phyloP scores from a whole-genome alignment of 2,329 filamentous ascomycete species.

The Davidsoniella virescens region DNA sequence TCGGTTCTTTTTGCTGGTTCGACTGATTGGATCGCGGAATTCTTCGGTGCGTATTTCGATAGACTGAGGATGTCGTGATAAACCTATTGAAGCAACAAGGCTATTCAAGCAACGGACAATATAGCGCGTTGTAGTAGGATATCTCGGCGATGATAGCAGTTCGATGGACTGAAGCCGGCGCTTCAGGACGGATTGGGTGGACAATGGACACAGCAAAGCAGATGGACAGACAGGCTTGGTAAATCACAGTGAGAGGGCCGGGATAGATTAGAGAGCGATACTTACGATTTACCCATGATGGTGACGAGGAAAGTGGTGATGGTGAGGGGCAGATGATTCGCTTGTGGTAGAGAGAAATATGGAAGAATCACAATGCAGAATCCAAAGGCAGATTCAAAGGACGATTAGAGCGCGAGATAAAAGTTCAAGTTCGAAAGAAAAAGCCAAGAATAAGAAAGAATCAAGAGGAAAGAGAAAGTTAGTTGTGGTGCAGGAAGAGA shows the following conservation, averaged over 20 bases:
- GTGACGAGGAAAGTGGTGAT: background rate
- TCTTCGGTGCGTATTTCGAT: no score
- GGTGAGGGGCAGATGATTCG: background rate
- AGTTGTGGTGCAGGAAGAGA: background rate
- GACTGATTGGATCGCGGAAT: no score
- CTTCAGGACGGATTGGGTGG: background rate
- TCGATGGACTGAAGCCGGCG: no score
- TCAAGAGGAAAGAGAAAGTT: conserved; percentile 1
- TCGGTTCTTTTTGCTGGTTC: no score
- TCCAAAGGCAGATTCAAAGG: background rate
- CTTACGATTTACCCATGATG: conserved; percentile 39
- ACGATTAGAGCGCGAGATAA: background rate
- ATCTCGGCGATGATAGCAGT: background rate
- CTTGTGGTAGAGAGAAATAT: background rate
- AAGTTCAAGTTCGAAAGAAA: conserved; percentile 3
- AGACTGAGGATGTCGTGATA: no score
- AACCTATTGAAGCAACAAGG: no score
- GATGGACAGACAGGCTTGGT: background rate
- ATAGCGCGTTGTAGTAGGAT: no score
- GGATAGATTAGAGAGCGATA: conserved; percentile 15
- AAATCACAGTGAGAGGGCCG: conserved; percentile 11
- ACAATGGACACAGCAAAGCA: background rate
- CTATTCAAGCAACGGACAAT: no score
- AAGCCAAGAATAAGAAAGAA: conserved; percentile 3
- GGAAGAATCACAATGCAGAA: background rate